Base-by-base conservation (phyloP, 176 grass and related monocot genomes). In the Eleusine coracana region DNA sequence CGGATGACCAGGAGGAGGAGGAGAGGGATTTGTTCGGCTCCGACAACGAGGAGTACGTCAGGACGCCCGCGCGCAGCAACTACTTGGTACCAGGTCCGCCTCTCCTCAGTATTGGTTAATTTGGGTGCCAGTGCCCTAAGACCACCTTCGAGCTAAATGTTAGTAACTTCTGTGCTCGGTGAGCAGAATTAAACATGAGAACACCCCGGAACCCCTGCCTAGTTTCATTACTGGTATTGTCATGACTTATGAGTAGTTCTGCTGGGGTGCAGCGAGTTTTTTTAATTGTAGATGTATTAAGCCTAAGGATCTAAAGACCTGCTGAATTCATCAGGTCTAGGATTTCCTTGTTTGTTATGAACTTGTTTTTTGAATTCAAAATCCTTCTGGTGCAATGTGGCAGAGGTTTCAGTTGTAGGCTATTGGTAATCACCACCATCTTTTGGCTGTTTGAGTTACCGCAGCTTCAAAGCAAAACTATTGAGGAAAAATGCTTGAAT, bases 21-120 rank as follows among this genome's bases (percentile, higher is more conserved):
- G 89, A 93, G 39, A 92, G 84, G 60, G 93, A 99, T 92, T 87
- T 99, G 64, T 99, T 99, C 83, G 96, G 93, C 51, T 89, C 89
- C 55, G 96, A 99, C 66, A 99, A 99, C 74, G 93, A 93, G 66
- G 89, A 95, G 39, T 99, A 96, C 79, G 75, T 90, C 69, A 95
- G 76, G 73, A 99, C 93, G 37, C 87, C 83, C 40, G 87, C 93
- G 18, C 85, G 84, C 29, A 96, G 93, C 58, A 31, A 77, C 55
- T 99, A 88, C 52, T 80, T 91, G 39, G 93, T 99, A 36, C 96
- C 93, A 83, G 93, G 96, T 99, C 76, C 20, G 87, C 56, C 27
- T 78, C 86, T 70, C 64, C 20, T 70, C n/a, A 40, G 18, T 49
- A 31, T 20, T 67, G 15, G 5, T 64, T 76, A 18, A 67, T 16